phyloP scores from a whole-genome alignment of 2,329 filamentous ascomycete species.

The Alternaria consortialis region DNA sequence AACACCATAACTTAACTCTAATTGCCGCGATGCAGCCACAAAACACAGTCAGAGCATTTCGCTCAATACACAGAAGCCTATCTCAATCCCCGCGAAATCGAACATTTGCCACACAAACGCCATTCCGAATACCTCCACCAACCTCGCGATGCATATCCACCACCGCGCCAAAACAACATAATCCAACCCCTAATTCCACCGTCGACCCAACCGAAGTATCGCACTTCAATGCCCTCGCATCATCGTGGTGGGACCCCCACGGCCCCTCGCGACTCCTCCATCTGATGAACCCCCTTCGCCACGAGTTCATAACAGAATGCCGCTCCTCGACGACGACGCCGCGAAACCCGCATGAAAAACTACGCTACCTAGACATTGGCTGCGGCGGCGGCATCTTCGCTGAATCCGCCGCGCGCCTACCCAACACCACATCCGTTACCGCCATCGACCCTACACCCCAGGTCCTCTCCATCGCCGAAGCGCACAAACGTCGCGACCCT shows the following conservation, averaged over 20 bases:
- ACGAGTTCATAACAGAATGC: conserved; percentile 86
- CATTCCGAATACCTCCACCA: conserved; percentile 6
- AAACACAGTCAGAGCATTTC: conserved; percentile 12
- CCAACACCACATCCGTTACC: conserved; percentile 69
- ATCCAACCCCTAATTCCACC: conserved; percentile 35
- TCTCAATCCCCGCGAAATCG: neutral
- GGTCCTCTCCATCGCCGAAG: conserved; percentile 77
- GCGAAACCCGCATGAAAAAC: conserved; percentile 49
- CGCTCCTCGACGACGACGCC: conserved; percentile 55
- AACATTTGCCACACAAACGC: neutral
- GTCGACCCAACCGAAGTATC: conserved; percentile 87
- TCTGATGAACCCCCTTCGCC: conserved; percentile 96
- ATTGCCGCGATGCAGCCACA: conserved; percentile 23
- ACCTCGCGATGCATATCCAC: conserved; percentile 27
- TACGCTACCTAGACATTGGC: conserved; percentile 87
- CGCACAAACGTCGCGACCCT: conserved; percentile 79
- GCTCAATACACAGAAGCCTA: conserved; percentile 16
- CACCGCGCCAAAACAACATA: conserved; percentile 25
- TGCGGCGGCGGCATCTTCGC: conserved; percentile 98
- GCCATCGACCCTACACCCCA: conserved; percentile 81
- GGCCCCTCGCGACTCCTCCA: conserved; percentile 92
- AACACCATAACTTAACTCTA: neutral
- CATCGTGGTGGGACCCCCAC: conserved; percentile 96
- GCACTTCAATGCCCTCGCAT: conserved; percentile 93
- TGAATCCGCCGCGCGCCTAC: conserved; percentile 79